Evolutionary conservation across 2,329 filamentous ascomycete species (phyloP).

Genomic region (Clonostachys sp.): DNA sequence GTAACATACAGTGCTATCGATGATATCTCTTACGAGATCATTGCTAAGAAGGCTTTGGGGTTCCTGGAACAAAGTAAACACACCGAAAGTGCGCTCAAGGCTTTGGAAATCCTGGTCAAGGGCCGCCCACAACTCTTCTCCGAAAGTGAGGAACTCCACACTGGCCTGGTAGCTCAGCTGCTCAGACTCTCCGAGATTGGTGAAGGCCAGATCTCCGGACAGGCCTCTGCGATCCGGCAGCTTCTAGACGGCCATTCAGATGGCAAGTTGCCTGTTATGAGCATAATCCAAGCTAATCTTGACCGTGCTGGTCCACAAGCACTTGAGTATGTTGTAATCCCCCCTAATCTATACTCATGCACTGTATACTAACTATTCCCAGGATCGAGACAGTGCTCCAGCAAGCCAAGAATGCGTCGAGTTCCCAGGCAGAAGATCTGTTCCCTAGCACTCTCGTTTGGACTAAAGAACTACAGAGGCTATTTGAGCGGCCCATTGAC

Average conservation of each 20-base stretch:
- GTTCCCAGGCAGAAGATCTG: slow-evolving; percentile 35
- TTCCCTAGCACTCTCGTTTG: slow-evolving; percentile 63
- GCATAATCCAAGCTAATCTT: slow-evolving; percentile 51
- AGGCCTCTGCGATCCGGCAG: slow-evolving; percentile 33
- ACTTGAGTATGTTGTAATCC: slow-evolving; percentile 35
- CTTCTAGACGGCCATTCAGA: slow-evolving; percentile 37
- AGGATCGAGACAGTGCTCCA: slow-evolving; percentile 49
- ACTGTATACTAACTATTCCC: background rate
- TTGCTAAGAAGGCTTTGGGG: slow-evolving; percentile 16
- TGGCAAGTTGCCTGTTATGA: slow-evolving; percentile 38
- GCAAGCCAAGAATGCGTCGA: slow-evolving; percentile 29
- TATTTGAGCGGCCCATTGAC: slow-evolving; percentile 49
- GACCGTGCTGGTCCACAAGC: slow-evolving; percentile 42
- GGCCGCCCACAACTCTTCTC: slow-evolving; percentile 38
- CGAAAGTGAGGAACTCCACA: slow-evolving; percentile 37
- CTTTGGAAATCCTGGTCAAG: slow-evolving; percentile 42
- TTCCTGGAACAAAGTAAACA: slow-evolving; percentile 17
- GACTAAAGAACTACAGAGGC: slow-evolving; percentile 53
- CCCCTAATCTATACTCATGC: background rate
- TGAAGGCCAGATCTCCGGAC: slow-evolving; percentile 29
- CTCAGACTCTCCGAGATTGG: slow-evolving; percentile 48
- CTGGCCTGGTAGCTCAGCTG: slow-evolving; percentile 46
- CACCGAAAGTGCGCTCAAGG: slow-evolving; percentile 25
- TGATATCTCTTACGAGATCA: slow-evolving; percentile 26
- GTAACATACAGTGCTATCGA: slow-evolving; percentile 35